Evolutionary conservation across 768 basidiomycete species (phyloP), one percentile per base, ranked within the genome.

Genomic region (Rhizopogon roseolus): DNA sequence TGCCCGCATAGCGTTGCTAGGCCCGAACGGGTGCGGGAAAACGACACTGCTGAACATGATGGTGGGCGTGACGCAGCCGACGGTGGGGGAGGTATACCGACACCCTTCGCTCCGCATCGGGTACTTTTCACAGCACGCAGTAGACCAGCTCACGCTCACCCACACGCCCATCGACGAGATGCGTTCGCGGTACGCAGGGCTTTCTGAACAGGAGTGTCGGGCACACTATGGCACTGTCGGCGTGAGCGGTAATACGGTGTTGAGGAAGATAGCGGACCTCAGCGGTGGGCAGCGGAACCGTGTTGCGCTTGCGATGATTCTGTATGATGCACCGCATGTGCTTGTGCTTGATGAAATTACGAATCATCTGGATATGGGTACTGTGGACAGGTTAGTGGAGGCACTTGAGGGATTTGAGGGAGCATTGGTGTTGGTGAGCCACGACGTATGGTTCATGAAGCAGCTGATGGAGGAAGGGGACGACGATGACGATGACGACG

Each of bases 321-420:
- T 84, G 22, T 83, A 76, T 58, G 54, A 59, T 19, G 63, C 77
- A 3, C 84, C 85, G 5, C 76, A 81, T 56, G 71, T 84, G 5
- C 69, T 84, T 32, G 65, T 81, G 6, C 66, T 81, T 22, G 79
- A 81, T 57, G 86, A 88, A 63, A 80, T 84, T 5, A 84, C 86
- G 11, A 76, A 85, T n/a, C 86, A 88, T 67, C 66, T 88, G 41
- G 86, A 88, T 64, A 72, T 76, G 40, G 75, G 78, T 25, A 86
- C 83, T 3, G 80, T 86, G 32, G 66, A 75, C 54, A 81, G 80
- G 0, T 67, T 88, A 2, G 78, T 80, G 0, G 68, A 71, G 19
- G 77, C 81, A 7, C 69, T 88, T 40, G 72, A 72, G 45, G 65
- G 63, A 13, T 88, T 76, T 58, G 67, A 66, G 27, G 85, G 86